A percentile compares a stretch with the other conserved stretches of the same genome.
These are phyloP conservation scores for Kwoniella europaea DNA, from an alignment of 768 basidiomycete genomes.

Conservation along the genomic window DNA sequence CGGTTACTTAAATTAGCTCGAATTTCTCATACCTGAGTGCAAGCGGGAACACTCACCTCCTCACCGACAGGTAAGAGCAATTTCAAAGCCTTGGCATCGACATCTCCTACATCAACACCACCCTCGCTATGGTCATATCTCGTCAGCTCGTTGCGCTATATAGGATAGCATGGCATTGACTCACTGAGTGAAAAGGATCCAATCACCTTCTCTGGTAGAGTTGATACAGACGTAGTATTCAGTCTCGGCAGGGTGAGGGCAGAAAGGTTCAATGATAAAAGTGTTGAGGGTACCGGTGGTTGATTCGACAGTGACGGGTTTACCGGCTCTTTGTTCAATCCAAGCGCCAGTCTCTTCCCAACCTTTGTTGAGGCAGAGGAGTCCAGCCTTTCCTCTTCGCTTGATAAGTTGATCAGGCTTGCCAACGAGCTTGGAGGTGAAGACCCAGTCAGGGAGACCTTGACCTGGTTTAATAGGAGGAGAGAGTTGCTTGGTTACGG, in stretches of 20 bases:
- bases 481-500: constrained; percentile 54
- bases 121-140: constrained; percentile 66
- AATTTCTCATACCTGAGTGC: background rate
- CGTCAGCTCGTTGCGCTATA: constrained; percentile 21
- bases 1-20: background rate
- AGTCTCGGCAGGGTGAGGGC: constrained; percentile 88
- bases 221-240: constrained; percentile 99
- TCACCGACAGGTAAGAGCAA: constrained; percentile 76
- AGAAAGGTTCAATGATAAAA: constrained; percentile 99
- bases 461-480: constrained; percentile 58
- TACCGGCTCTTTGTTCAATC: constrained; percentile 86
- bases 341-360: constrained; percentile 87
- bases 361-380: constrained; percentile 89
- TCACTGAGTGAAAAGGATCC: constrained; percentile 91
- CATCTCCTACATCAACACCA: constrained; percentile 97
- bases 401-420: constrained; percentile 87
- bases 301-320: constrained; percentile 90
- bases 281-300: constrained; percentile 93
- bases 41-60: constrained; percentile 56
- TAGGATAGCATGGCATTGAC: background rate
- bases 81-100: constrained; percentile 93
- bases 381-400: constrained; percentile 96
- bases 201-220: constrained; percentile 90
- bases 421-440: constrained; percentile 60
- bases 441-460: constrained; percentile 60